Evolutionary conservation across 306 rosid genomes (phyloP), one percentile per base, ranked within the genome.

Genomic region (Datisca glomerata): DNA sequence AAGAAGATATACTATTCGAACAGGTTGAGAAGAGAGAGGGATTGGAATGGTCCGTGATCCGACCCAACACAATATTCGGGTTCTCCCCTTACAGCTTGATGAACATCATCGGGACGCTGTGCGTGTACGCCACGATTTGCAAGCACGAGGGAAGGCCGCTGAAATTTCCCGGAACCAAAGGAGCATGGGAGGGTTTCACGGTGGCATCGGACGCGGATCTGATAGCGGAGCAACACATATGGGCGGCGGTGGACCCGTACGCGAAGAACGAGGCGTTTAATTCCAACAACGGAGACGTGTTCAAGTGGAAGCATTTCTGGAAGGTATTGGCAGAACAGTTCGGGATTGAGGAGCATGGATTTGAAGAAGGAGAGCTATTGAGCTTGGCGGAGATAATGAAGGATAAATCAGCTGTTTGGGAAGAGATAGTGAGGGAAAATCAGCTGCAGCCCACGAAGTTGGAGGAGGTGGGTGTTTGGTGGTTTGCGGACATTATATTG

Each of bases 201-300:
- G 32, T 14, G 18, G 73, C 59, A 23, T 68, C 91, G 0, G 91
- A 79, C 41, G 84, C 78, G 0, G 84, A 79, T 69, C 48, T 78
- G 70, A 64, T 73, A 2, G 91, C 84, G 1, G 91, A 79, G 75
- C 91, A 79, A 45, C 84, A 79, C 3, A 71, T 74, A 18, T 74
- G 83, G 89, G 80, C 76, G 0, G 80, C 77, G 46, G 89, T 74
- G 48, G 89, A 79, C 20, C 80, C 76, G 1, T 35, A 74, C 18
- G 80, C 80, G 0, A 37, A 51, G 43, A 71, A 79, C 32, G 80
- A 79, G 13, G 80, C 72, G 0, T 79, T 79, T 11, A 79, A 79
- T 15, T 51, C 57, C 23, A 71, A 45, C 46, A 75, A 79, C 4
- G 80, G 80, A 1, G 80, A 75, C 28, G 73, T 75, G 3, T 79